Evolutionary conservation across 139 green algal species (phyloP).

Genomic region (Micractinium conductrix): DNA sequence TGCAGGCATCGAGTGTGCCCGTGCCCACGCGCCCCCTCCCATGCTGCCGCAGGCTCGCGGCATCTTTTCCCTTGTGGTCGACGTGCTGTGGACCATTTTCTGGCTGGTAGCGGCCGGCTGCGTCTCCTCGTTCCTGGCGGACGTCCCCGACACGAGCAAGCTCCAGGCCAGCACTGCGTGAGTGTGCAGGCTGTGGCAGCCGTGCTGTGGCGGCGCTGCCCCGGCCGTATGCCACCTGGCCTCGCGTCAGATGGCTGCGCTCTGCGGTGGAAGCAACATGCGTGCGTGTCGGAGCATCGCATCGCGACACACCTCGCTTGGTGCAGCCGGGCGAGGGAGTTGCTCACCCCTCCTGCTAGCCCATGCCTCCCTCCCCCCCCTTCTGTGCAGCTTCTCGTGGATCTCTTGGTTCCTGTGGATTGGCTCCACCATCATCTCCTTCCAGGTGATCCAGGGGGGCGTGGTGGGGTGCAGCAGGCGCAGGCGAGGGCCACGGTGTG

Average conservation of each 20-base stretch:
- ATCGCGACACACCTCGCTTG: too few relatives aligned
- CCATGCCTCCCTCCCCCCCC: neutral
- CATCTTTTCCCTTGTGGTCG: slow-evolving; percentile 1
- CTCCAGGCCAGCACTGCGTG: slow-evolving; percentile 8
- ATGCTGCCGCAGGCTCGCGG: slow-evolving; percentile 5
- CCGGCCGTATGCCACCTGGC: too few relatives aligned
- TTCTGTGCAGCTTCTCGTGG: slow-evolving; percentile 15
- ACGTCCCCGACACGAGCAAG: neutral
- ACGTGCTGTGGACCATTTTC: slow-evolving; percentile 18
- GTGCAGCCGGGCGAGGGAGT: too few relatives aligned
- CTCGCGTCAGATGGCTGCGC: too few relatives aligned
- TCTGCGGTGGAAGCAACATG: too few relatives aligned
- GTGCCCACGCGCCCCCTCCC: neutral
- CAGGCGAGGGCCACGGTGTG: too few relatives aligned
- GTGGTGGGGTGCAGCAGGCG: too few relatives aligned
- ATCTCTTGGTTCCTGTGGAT: slow-evolving; percentile 31
- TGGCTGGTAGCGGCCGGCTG: slow-evolving; percentile 18
- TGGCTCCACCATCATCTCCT: slow-evolving; percentile 9
- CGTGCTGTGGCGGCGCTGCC: too few relatives aligned
- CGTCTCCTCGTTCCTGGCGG: neutral
- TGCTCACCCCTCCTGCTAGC: neutral
- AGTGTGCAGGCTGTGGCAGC: too few relatives aligned
- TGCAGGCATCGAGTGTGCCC: too few relatives aligned
- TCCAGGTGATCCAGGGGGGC: too few relatives aligned
- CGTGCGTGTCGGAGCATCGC: too few relatives aligned